Percentiles rank a stretch among this genome's conserved stretches.
Conservation (phyloP, 2,329 filamentous ascomycete genomes). For the Alternaria metachromatica region DNA sequence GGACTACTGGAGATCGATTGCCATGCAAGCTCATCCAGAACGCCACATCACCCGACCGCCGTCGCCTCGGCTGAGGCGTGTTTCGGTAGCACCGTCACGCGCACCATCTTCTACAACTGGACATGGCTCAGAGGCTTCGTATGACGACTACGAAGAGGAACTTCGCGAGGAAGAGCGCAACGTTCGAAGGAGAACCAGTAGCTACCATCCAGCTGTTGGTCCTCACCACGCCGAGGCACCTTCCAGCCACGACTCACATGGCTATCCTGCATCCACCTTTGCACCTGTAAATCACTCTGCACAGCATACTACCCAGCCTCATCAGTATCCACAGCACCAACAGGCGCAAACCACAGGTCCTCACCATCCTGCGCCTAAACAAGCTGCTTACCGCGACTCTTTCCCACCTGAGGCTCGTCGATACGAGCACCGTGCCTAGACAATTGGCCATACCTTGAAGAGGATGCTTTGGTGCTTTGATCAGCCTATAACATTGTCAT, state of each 20-base stretch:
- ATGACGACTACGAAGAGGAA: conserved; percentile 42
- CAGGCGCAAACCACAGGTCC: conserved; percentile 12
- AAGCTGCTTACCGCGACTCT: conserved; percentile 22
- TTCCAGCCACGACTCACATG: conserved; percentile 24
- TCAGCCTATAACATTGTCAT: neutral
- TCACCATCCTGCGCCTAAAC: conserved; percentile 13
- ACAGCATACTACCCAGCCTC: conserved; percentile 9
- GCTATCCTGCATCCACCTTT: conserved; percentile 28
- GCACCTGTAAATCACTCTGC: conserved; percentile 25
- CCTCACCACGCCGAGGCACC: conserved; percentile 30
- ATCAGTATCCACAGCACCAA: conserved; percentile 19
- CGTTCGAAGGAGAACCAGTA: conserved; percentile 46
- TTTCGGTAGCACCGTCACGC: conserved; percentile 38
- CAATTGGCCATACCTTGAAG: conserved; percentile 13
- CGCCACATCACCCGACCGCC: conserved; percentile 53
- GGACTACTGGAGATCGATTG: conserved; percentile 66
- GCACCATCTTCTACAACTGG: conserved; percentile 38
- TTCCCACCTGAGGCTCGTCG: conserved; percentile 22
- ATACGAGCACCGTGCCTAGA: conserved; percentile 38
- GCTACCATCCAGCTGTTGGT: conserved; percentile 41
- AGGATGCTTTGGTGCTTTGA: conserved; percentile 12
- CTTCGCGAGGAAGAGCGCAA: conserved; percentile 42
- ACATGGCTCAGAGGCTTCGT: conserved; percentile 40
- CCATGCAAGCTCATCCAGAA: conserved; percentile 63
- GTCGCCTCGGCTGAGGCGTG: conserved; percentile 50